These are phyloP conservation scores for Jatropha curcas DNA, from an alignment of 345 rosid species.

Conservation along the genomic window DNA sequence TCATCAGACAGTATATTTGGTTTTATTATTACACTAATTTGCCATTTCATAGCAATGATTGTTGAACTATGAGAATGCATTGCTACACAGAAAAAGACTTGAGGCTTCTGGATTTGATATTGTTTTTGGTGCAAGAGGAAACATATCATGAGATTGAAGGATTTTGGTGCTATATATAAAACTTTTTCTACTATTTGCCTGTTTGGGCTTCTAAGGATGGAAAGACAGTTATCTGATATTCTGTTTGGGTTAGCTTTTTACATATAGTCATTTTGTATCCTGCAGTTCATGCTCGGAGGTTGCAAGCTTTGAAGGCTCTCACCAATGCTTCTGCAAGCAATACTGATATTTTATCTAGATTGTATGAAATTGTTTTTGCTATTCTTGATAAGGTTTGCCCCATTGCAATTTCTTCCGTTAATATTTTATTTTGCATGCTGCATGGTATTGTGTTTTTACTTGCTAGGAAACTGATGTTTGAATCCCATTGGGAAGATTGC, in stretches of 20 bases:
- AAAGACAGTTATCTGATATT: not conserved
- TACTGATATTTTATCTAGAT: slow-evolving; percentile 69
- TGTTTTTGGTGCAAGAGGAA: not conserved
- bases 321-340: slow-evolving; percentile 85
- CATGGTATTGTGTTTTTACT: slow-evolving; percentile 5
- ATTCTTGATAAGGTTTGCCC: slow-evolving; percentile 89
- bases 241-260: not conserved
- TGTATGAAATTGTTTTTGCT: slow-evolving; percentile 91
- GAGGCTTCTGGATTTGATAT: not conserved
- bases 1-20: not conserved
- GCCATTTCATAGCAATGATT: not conserved
- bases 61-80: not conserved
- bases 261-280: slow-evolving; percentile 2
- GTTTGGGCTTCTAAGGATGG: not conserved
- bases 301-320: slow-evolving; percentile 98
- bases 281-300: slow-evolving; percentile 90
- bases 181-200: not conserved
- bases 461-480: not conserved
- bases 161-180: not conserved
- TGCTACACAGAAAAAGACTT: not conserved
- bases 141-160: not conserved
- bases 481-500: not conserved
- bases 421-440: not conserved
- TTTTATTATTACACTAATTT: not conserved
- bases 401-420: slow-evolving; percentile 6